These are phyloP conservation scores for Albugo laibachii DNA, from an alignment of 352 stramenopile species.

Conservation along the genomic window DNA sequence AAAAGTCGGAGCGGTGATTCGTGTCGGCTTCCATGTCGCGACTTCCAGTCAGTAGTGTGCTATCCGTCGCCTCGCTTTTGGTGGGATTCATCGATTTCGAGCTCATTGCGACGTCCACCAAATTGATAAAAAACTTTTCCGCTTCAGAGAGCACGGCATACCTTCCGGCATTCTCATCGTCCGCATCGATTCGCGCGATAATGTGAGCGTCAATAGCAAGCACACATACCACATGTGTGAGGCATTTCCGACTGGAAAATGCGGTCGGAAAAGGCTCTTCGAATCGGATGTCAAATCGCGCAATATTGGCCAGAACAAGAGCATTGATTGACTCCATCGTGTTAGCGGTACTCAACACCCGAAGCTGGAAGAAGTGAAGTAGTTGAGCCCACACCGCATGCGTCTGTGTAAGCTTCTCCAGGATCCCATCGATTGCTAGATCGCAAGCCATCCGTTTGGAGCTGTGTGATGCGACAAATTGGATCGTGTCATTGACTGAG, in stretches of 20 bases:
- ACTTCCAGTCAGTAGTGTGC: conserved; percentile 1
- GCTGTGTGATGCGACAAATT: conserved; percentile 15
- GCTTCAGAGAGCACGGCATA: conserved; percentile 24
- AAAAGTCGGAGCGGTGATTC: conserved; percentile 16
- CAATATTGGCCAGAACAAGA: conserved; percentile 41
- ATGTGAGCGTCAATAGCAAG: not conserved
- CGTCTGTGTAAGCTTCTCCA: conserved; percentile 28
- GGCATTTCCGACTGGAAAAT: too few relatives aligned
- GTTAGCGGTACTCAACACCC: conserved; percentile 22
- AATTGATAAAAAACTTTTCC: conserved; percentile 39
- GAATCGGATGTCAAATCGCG: conserved; percentile 5
- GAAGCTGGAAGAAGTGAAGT: conserved; percentile 52
- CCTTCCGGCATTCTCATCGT: conserved; percentile 24
- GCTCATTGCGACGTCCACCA: conserved; percentile 47
- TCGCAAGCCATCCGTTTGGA: conserved; percentile 44
- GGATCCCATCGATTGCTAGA: conserved; percentile 31
- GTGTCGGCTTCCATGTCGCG: not conserved
- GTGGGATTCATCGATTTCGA: conserved; percentile 16
- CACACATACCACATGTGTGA: too few relatives aligned
- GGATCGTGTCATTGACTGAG: conserved; percentile 42
- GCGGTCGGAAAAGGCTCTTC: not conserved
- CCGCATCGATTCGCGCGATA: conserved; percentile 10
- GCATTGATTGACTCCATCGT: conserved; percentile 34
- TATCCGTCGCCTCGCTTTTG: conserved; percentile 8
- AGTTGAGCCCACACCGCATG: conserved; percentile 36